A percentile compares a stretch with the other conserved stretches of the same genome.
Evolutionary conservation across 2,329 filamentous ascomycete genomes (phyloP).

Genomic region (Botrytis fabae): DNA sequence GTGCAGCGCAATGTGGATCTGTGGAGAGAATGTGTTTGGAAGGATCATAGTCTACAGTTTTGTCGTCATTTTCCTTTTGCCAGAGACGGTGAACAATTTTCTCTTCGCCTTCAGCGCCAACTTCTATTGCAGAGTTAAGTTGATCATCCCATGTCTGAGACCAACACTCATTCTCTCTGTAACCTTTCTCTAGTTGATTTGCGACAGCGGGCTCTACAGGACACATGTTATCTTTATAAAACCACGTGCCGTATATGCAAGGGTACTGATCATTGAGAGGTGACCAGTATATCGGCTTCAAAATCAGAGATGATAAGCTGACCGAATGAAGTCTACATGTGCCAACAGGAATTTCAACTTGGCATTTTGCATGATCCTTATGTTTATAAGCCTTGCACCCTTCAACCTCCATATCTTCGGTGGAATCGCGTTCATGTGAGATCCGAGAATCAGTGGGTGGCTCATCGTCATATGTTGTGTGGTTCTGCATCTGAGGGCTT

Average conservation of each 20-base stretch:
- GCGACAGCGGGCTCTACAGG: slow-evolving; percentile 83
- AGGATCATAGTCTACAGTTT: slow-evolving; percentile 38
- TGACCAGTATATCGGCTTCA: slow-evolving; percentile 98
- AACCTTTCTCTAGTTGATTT: slow-evolving; percentile 91
- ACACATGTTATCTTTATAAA: slow-evolving; percentile 93
- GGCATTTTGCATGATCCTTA: slow-evolving; percentile 33
- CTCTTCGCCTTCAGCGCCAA: slow-evolving; percentile 85
- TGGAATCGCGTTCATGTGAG: slow-evolving; percentile 28
- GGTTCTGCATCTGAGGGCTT: slow-evolving; percentile 3
- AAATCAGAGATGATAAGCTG: slow-evolving; percentile 74
- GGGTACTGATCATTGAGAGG: slow-evolving; percentile 85
- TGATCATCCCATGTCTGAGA: slow-evolving; percentile 92
- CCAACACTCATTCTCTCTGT: slow-evolving; percentile 82
- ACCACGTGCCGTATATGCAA: slow-evolving; percentile 90
- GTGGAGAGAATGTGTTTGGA: slow-evolving; percentile 36
- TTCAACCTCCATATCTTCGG: slow-evolving; percentile 29
- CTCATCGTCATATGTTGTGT: neutral
- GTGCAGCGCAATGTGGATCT: slow-evolving; percentile 60
- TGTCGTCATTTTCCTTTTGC: slow-evolving; percentile 56
- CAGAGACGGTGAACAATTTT: slow-evolving; percentile 82
- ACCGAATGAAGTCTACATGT: slow-evolving; percentile 89
- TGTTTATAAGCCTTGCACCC: slow-evolving; percentile 38
- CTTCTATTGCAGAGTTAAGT: slow-evolving; percentile 83
- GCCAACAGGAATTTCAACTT: slow-evolving; percentile 73
- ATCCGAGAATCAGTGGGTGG: neutral